Evolutionary conservation across 176 grass and related monocot genomes (phyloP), one percentile per base, ranked within the genome.

Genomic region (Olyra latifolia): DNA sequence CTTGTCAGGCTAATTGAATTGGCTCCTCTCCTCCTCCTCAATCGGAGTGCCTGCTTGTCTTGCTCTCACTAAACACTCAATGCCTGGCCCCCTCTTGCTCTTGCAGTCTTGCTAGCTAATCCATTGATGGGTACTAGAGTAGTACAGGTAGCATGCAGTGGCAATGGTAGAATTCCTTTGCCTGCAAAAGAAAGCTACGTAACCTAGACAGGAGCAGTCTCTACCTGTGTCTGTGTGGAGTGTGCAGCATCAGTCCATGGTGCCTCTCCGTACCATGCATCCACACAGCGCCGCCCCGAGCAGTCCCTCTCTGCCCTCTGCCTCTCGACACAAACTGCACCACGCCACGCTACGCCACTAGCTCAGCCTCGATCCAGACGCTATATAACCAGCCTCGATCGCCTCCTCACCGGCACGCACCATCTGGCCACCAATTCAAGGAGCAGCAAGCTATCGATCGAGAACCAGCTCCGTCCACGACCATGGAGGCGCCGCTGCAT

Each of bases 401-500:
- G 32, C 32, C 32, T 2, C 32, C 32, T 35, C 32, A n/a, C n/a
- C n/a, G n/a, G n/a, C n/a, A n/a, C n/a, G n/a, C n/a, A n/a, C n/a
- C n/a, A n/a, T n/a, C n/a, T n/a, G n/a, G n/a, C 35, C 27, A 10
- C 10, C 67, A 16, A 8, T 48, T 17, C 44, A 16, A 42, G 63
- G 42, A 66, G 63, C 63, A 20, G 10, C 4, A 30, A 8, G 16
- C 62, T 5, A 25, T 12, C n/a, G n/a, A n/a, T n/a, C n/a, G n/a
- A n/a, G n/a, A n/a, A n/a, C n/a, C n/a, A n/a, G n/a, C n/a, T n/a
- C n/a, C n/a, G n/a, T n/a, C n/a, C 6, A 20, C 16, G 9, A 1
- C 4, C 3, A 82, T 82, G 80, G 80, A 82, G 44, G 80, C 80
- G 55, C 54, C 43, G 42, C 55, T 72, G 68, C 80, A 48, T 0